Base-by-base conservation (phyloP, 2,329 filamentous ascomycete species). In the Lecanicillium sp. region DNA sequence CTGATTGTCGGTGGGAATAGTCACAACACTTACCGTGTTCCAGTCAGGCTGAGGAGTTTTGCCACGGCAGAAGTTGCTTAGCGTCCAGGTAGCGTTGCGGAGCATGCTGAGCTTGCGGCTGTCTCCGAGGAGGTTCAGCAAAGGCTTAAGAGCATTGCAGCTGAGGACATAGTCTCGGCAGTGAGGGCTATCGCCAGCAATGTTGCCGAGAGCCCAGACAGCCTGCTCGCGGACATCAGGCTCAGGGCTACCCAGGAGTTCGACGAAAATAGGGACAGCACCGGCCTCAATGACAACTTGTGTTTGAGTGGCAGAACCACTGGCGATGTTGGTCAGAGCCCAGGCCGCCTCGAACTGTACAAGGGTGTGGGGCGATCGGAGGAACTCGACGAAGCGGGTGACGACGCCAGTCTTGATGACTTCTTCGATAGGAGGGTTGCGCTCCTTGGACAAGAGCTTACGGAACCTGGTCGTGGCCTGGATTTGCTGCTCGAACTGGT, bases 51-150 rank as follows among this genome's bases (percentile, higher is more conserved):
- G 92, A 37, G 92, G 92, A 8, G 90, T 95, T 78, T 98, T 98
- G 67, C 92, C 92, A 73, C 92, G 87, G 71, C 92, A 98, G 70
- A 98, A 98, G 74, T 98, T 98, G 76, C 92, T 96, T 41, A 98
- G 71, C 32, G 92, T 98, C 92, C 92, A 98, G 17, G 92, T 98
- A 27, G 92, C 92, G 61, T 98, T 98, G 51, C 92, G 79, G 37
- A 98, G 81, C 92, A 98, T 98, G 75, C 89, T 96, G 42, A 98
- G 73, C 75, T 98, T 98, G 57, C 92, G 88, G 70, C 92, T 95
- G 64, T 98, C 92, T 39, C 90, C 90, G 41, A 98, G 80, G 32
- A 98, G 77, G 56, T 79, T 78, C 41, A 98, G 78, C 41, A 98
- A 75, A 37, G 92, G 92, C 63, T 87, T 87, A 37, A 98, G 78